Evolutionary conservation across 352 stramenopile genomes (phyloP).

Genomic region (Pythium apleroticum): DNA sequence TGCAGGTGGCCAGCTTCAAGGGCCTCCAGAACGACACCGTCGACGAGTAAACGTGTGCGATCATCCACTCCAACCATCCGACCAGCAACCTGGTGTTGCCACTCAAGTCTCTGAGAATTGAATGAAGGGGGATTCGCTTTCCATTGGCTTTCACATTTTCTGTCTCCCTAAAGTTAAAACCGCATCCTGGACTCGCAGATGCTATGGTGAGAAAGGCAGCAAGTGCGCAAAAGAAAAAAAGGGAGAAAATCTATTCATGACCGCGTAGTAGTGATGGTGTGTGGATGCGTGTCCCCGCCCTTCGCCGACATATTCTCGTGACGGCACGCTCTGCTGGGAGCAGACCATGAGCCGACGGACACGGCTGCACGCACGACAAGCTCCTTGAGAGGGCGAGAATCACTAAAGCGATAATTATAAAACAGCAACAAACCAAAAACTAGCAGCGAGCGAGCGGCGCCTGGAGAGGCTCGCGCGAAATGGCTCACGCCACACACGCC

Average conservation of each 20-base stretch:
- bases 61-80: neutral
- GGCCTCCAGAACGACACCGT: slow-evolving; percentile 96
- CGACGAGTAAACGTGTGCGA: slow-evolving; percentile 71
- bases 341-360: neutral
- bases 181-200: too few relatives aligned
- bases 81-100: slow-evolving; percentile 9
- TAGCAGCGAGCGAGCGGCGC: slow-evolving; percentile 16
- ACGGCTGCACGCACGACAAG: neutral
- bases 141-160: slow-evolving; percentile 1
- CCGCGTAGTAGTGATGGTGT: neutral
- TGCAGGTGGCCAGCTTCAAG: slow-evolving; percentile 96
- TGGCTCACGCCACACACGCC: neutral
- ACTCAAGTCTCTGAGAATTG: slow-evolving; percentile 1
- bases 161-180: too few relatives aligned
- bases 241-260: slow-evolving; percentile 27
- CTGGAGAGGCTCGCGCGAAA: neutral
- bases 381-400: slow-evolving; percentile 4
- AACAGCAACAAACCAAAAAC: slow-evolving; percentile 32
- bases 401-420: slow-evolving; percentile 35
- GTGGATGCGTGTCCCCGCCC: slow-evolving; percentile 1
- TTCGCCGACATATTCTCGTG: neutral
- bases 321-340: neutral
- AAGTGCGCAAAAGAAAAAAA: neutral
- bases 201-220: neutral
- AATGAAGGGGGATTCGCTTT: slow-evolving; percentile 5